A percentile compares a stretch with the other conserved stretches of the same genome.
Evolutionary conservation across 768 basidiomycete genomes (phyloP).

Genomic region (Russula dissimulans): DNA sequence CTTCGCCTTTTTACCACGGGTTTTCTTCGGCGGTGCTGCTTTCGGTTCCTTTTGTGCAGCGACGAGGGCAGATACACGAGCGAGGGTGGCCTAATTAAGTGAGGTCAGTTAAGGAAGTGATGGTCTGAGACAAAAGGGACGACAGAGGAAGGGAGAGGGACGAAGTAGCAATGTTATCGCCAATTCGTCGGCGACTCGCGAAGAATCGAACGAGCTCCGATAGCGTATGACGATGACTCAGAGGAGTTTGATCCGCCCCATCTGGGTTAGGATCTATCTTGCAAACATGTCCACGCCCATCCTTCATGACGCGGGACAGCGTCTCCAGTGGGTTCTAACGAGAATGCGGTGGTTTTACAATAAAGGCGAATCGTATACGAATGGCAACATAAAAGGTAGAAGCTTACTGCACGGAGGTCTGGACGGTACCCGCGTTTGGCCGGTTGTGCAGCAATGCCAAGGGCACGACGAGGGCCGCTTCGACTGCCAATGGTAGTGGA

Average conservation of each 20-base stretch:
- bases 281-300: conserved; percentile 93
- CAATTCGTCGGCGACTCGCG: conserved; percentile 67
- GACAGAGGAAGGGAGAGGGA: conserved; percentile 17
- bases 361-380: conserved; percentile 3
- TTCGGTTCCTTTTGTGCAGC: conserved; percentile 67
- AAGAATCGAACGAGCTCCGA: conserved; percentile 56
- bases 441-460: conserved; percentile 50
- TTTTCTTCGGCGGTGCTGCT: conserved; percentile 55
- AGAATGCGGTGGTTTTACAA: conserved; percentile 46
- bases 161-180: conserved; percentile 42
- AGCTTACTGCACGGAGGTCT: conserved; percentile 70
- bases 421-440: conserved; percentile 67
- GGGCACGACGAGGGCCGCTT: conserved; percentile 61
- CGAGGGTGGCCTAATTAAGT: conserved; percentile 53
- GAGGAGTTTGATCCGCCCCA: conserved; percentile 50
- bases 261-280: conserved; percentile 46
- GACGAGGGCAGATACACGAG: conserved; percentile 65
- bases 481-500: conserved; percentile 52
- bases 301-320: conserved; percentile 59
- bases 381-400: background rate
- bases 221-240: conserved; percentile 62
- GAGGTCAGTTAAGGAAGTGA: background rate
- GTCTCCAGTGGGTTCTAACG: conserved; percentile 89
- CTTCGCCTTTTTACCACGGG: conserved; percentile 57
- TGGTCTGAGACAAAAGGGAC: background rate